A percentile compares a stretch with the other conserved stretches of the same genome.
phyloP scores from a whole-genome alignment of 2,329 filamentous ascomycete genomes.

The Ramularia collo-cygni region DNA sequence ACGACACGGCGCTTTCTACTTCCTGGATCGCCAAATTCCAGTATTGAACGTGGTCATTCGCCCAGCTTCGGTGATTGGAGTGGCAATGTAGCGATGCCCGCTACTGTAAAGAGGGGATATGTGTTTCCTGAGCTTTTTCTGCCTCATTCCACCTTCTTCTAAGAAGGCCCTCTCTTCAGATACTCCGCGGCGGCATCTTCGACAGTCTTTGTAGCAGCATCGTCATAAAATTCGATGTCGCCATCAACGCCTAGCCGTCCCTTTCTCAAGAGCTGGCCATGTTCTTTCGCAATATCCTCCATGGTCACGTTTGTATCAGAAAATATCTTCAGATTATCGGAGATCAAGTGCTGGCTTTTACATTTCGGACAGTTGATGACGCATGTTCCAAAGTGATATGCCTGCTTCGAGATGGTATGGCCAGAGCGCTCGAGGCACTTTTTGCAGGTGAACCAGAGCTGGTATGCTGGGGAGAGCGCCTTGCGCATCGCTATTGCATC shows the following conservation, averaged over 20 bases:
- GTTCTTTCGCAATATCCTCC: constrained; percentile 69
- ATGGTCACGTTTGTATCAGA: constrained; percentile 63
- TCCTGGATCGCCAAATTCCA: too few species aligned
- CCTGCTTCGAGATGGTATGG: constrained; percentile 86
- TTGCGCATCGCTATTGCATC: constrained; percentile 36
- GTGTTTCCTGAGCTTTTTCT: neutral
- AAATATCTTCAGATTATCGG: constrained; percentile 81
- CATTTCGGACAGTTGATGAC: constrained; percentile 84
- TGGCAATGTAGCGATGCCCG: too few species aligned
- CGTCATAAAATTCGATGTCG: constrained; percentile 90
- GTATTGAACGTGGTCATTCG: too few species aligned
- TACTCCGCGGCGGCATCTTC: constrained; percentile 1
- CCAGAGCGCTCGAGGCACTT: constrained; percentile 67
- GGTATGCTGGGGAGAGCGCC: constrained; percentile 60
- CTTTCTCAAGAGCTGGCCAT: constrained; percentile 66
- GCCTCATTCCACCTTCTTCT: neutral
- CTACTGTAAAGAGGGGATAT: too few species aligned
- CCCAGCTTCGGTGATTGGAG: too few species aligned
- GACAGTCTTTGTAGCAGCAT: constrained; percentile 37
- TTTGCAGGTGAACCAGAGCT: constrained; percentile 87
- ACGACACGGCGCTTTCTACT: too few species aligned
- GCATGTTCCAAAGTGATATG: constrained; percentile 84
- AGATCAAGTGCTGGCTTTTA: constrained; percentile 82
- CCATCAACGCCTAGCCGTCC: constrained; percentile 67
- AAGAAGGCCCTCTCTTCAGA: neutral